Evolutionary conservation across 257 asterid genomes (phyloP), one percentile per base, ranked within the genome.

Genomic region (Solanum tarapatanum): DNA sequence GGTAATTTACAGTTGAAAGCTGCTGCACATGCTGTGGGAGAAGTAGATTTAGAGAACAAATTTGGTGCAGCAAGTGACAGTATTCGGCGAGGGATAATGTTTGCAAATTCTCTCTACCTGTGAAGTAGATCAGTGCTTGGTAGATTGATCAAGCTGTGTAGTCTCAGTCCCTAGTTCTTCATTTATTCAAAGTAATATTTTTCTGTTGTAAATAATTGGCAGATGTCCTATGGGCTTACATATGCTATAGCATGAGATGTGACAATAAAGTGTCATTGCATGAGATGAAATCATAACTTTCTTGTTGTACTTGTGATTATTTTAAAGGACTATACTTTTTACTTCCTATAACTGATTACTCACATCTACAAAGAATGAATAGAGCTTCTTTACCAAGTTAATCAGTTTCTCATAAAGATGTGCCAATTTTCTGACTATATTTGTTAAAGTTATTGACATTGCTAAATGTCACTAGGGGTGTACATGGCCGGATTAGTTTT

Each of bases 1-100:
- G 37, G 90, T n/a, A 6, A 6, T 73, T 79, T 91, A 58, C 90
- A 97, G 99, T 91, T 97, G 92, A 94, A 94, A 93, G 96, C 92
- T 83, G 98, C 99, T 39, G 98, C 99, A 36, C 94, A 91, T 76
- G 99, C 99, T 2, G 99, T 97, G 26, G 99, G 99, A 60, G 99
- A 97, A 91, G 89, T 85, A 76, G 94, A 87, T 87, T 89, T 97
- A 84, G 98, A 95, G 95, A 91, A 94, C 73, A 97, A 95, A 88
- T 94, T 97, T 87, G 88, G 87, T 33, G 96, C 94, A 4, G 99
- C 99, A 43, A 95, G 98, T 41, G 98, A 93, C 41, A 94, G 98
- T 93, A 94, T 97, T 82, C 97, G 98, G 2, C 96, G 97, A 36
- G 99, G 99, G 86, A 95, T 97, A 58, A 95, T 95, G 98, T 97